Percentiles rank a stretch among this genome's conserved stretches.
Evolutionary conservation across 108 stramenopile genomes (phyloP).

Genomic region (Cyclotella atomus): DNA sequence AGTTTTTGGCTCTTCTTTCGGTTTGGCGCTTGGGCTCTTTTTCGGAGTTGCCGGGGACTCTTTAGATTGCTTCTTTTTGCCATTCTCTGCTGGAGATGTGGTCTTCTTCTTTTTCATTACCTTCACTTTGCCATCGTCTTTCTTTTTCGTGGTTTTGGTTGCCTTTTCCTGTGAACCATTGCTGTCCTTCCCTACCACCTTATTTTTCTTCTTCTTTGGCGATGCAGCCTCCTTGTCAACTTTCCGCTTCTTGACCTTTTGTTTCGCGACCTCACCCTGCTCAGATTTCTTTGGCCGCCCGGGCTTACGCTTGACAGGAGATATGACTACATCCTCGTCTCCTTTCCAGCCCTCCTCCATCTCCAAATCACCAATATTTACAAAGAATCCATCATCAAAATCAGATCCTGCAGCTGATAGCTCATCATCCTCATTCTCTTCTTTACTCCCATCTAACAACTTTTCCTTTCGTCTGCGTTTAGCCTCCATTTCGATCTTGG

Average conservation of each 20-base stretch:
- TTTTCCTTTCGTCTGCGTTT: slow-evolving; percentile 23
- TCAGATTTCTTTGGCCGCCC: slow-evolving; percentile 27
- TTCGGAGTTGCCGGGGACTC: not conserved
- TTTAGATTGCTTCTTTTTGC: not conserved
- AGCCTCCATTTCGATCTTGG: slow-evolving; percentile 79
- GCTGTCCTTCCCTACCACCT: no score
- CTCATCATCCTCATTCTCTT: slow-evolving; percentile 15
- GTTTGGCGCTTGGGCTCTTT: slow-evolving; percentile 12
- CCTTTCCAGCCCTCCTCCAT: slow-evolving; percentile 78
- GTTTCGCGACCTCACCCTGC: slow-evolving; percentile 11
- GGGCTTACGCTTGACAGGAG: slow-evolving; percentile 10
- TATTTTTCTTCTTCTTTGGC: not conserved
- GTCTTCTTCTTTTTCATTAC: slow-evolving; percentile 18
- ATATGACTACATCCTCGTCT: slow-evolving; percentile 54
- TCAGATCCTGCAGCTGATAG: slow-evolving; percentile 32
- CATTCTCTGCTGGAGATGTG: not conserved
- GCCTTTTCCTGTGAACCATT: no score
- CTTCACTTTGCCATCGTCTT: not conserved
- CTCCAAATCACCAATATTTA: slow-evolving; percentile 85
- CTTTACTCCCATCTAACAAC: not conserved
- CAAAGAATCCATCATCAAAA: slow-evolving; percentile 85
- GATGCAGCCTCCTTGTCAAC: not conserved
- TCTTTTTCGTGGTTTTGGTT: not conserved
- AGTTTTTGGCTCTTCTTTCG: slow-evolving; percentile 29
- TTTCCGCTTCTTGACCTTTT: slow-evolving; percentile 11